Percentiles rank a stretch among this genome's conserved stretches.
Conservation (phyloP, 805 yeast species). For the Starmerella davenportii region DNA sequence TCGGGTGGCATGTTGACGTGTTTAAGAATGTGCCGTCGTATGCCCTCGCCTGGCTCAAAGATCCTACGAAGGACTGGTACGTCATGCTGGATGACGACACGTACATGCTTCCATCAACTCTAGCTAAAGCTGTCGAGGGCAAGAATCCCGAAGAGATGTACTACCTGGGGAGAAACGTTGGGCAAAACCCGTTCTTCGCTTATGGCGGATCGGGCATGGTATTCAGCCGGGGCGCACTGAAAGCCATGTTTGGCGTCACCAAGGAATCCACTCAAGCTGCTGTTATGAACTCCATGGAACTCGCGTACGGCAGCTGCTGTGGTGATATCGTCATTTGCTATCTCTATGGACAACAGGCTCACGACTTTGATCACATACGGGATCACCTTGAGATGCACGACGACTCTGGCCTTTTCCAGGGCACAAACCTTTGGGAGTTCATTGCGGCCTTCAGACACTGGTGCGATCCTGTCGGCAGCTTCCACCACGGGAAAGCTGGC, state of each 20-base stretch:
- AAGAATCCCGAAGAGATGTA: constrained; percentile 18
- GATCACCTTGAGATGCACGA: constrained; percentile 11
- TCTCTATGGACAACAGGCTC: constrained; percentile 13
- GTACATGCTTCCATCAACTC: constrained; percentile 19
- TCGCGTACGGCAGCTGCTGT: constrained; percentile 19
- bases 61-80: constrained; percentile 23
- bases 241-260: constrained; percentile 16
- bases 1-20: constrained; percentile 24
- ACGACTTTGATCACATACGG: constrained; percentile 1
- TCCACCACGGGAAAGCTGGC: constrained; percentile 21
- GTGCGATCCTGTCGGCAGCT: constrained; percentile 22
- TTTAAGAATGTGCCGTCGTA: constrained; percentile 25
- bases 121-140: constrained; percentile 15
- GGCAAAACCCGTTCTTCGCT: constrained; percentile 19
- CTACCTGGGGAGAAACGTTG: constrained; percentile 20
- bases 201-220: constrained; percentile 27
- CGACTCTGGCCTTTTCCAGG: constrained; percentile 19
- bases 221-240: constrained; percentile 21
- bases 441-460: constrained; percentile 11
- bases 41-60: constrained; percentile 20
- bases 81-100: constrained; percentile 25
- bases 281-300: constrained; percentile 14
- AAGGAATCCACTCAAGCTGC: constrained; percentile 3
- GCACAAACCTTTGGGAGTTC: constrained; percentile 17
- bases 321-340: constrained; percentile 23